Conservation (phyloP, 305 asterid genomes). For the Fraxinus paxiana region DNA sequence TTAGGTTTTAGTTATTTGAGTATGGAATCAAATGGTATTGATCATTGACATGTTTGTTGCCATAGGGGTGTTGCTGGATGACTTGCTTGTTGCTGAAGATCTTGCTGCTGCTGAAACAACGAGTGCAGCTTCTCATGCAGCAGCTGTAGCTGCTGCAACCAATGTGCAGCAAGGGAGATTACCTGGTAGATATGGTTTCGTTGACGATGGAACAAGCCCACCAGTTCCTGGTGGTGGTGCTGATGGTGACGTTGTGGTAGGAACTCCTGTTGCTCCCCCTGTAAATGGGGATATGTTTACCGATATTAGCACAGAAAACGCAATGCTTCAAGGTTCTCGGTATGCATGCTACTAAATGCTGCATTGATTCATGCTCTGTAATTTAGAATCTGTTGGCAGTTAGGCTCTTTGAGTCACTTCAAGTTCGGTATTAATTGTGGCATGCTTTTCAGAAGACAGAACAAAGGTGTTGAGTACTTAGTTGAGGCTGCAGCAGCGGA, state of each 20-base stretch:
- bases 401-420: constrained; percentile 17
- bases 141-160: constrained; percentile 81
- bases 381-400: constrained; percentile 1
- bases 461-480: constrained; percentile 91
- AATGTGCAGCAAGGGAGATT: constrained; percentile 60
- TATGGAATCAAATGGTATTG: constrained; percentile 5
- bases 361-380: constrained; percentile 19
- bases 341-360: constrained; percentile 21
- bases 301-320: constrained; percentile 93
- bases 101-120: constrained; percentile 95
- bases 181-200: constrained; percentile 63
- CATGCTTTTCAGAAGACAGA: constrained; percentile 54
- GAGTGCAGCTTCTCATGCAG: constrained; percentile 89
- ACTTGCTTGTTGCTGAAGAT: constrained; percentile 95
- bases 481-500: constrained; percentile 99
- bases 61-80: constrained; percentile 84
- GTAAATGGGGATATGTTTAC: constrained; percentile 86
- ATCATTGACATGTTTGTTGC: constrained; percentile 22
- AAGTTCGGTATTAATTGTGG: constrained; percentile 20
- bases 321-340: constrained; percentile 79
- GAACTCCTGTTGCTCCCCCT: constrained; percentile 90
- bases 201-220: constrained; percentile 63
- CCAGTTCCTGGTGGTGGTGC: constrained; percentile 42
- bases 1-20: constrained; percentile 2
- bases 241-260: constrained; percentile 92